Evolutionary conservation across 192 early-diverging fungal species (phyloP), one percentile per base, ranked within the genome.

Genomic region (Linderina pennispora): DNA sequence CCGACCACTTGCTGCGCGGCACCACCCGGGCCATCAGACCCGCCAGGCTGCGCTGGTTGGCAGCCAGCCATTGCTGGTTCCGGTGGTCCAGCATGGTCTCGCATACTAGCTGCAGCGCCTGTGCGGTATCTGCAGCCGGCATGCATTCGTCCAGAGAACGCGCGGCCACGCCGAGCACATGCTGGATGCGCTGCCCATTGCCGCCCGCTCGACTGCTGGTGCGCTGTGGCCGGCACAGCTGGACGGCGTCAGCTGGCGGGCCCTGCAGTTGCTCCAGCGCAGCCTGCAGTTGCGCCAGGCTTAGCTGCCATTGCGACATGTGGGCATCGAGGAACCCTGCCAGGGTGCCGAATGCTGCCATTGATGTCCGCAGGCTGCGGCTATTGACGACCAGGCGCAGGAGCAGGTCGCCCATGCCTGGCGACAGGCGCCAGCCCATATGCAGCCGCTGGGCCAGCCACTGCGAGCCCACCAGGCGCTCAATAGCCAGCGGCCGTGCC

Each of bases 381-480:
- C 16, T 1, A 9, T 42, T 39, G 4, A 46, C 20, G 42, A 53
- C 55, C 47, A 47, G 23, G 1, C 39, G 42, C 17, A 64, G 37
- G 19, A 64, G 28, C 14, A 43, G 17, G 13, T 64, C 48, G 0
- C 61, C 61, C 21, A 56, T 25, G 25, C 40, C 36, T 14, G 51
- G 61, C 16, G 61, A 56, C 14, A 64, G 53, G 34, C 15, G 40
- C 61, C 61, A 64, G 11, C 61, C 61, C 15, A 26, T 14, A 17
- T 42, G 19, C 13, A 42, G 53, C 36, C 45, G 53, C 2, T 43
- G 25, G 17, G 23, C 16, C 20, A 64, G 39, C 53, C 53, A 56
- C 0, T 10, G 41, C 32, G 53, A 56, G 10, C 9, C 38, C 19
- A 64, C 33, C 9, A 52, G 20, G 26, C 22, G 43, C 8, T 44